Conservation (phyloP, 768 basidiomycete genomes). For the Podaxis pistillaris region DNA sequence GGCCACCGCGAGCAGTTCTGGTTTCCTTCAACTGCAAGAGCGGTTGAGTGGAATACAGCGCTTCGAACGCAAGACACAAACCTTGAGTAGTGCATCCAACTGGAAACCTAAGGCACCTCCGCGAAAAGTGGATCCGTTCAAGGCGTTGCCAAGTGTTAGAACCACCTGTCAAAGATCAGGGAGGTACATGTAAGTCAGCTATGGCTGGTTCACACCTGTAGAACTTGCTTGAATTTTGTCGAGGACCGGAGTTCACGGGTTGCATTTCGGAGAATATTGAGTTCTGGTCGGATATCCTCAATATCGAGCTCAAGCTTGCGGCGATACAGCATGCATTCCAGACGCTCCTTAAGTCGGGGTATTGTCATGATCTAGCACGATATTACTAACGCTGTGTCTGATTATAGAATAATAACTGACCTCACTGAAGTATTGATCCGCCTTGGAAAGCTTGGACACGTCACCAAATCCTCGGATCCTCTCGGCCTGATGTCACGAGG, state of each 20-base stretch:
- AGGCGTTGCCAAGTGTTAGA: conserved; percentile 72
- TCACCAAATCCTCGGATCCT: conserved; percentile 72
- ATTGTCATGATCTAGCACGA: conserved; percentile 66
- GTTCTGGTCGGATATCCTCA: conserved; percentile 80
- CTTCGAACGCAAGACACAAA: conserved; percentile 25
- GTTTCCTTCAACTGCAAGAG: conserved; percentile 72
- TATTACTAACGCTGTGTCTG: background rate
- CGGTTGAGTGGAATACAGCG: background rate
- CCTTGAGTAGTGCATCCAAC: conserved; percentile 80
- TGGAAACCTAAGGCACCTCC: conserved; percentile 86
- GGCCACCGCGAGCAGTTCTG: conserved; percentile 63
- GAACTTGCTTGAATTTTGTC: conserved; percentile 59
- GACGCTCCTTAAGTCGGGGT: conserved; percentile 68
- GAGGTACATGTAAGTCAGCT: background rate
- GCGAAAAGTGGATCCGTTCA: conserved; percentile 82
- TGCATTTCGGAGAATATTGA: conserved; percentile 71
- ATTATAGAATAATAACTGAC: conserved; percentile 31
- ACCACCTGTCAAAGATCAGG: conserved; percentile 47
- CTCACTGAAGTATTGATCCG: conserved; percentile 82
- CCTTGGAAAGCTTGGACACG: conserved; percentile 69
- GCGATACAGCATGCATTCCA: conserved; percentile 84
- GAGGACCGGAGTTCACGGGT: conserved; percentile 68
- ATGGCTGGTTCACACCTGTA: conserved; percentile 48
- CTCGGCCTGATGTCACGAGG: conserved; percentile 40
- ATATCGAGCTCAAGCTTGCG: conserved; percentile 80